Evolutionary conservation across 2,329 filamentous ascomycete species (phyloP).

Genomic region (Cladosporium sp.): DNA sequence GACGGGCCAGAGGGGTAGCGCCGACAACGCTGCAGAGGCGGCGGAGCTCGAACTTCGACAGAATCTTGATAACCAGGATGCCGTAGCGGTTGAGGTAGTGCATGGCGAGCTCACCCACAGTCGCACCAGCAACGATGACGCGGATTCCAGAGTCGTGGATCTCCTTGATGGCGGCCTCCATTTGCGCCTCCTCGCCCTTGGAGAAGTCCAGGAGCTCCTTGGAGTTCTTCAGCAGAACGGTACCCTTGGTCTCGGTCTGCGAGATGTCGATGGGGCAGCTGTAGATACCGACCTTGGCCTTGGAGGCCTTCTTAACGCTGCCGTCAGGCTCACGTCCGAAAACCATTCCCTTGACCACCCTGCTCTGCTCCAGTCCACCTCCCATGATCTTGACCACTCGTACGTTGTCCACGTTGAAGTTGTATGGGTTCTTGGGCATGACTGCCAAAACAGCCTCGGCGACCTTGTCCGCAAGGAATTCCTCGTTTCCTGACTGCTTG

Average conservation of each 20-base stretch:
- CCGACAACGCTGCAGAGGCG: conserved; percentile 93
- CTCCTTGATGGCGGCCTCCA: conserved; percentile 90
- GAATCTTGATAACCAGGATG: conserved; percentile 92
- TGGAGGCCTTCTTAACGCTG: conserved; percentile 77
- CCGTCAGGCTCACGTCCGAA: conserved; percentile 95
- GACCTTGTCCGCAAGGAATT: conserved; percentile 79
- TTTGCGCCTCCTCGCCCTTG: conserved; percentile 89
- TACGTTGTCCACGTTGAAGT: conserved; percentile 99
- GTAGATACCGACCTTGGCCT: conserved; percentile 95
- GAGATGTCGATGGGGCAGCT: conserved; percentile 92
- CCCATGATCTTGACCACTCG: conserved; percentile 99
- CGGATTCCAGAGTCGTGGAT: conserved; percentile 89
- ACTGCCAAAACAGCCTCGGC: conserved; percentile 81
- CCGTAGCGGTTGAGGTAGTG: conserved; percentile 98
- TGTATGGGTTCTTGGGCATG: conserved; percentile 87
- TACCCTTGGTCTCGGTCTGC: conserved; percentile 98
- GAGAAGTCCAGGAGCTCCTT: conserved; percentile 99
- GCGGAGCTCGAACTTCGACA: conserved; percentile 96
- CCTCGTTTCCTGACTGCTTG: conserved; percentile 93
- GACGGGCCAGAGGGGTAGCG: conserved; percentile 88
- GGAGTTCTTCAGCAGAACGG: conserved; percentile 91
- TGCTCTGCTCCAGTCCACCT: conserved; percentile 87
- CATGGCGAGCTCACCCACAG: conserved; percentile 90
- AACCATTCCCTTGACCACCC: conserved; percentile 96
- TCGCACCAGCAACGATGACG: conserved; percentile 86